Evolutionary conservation across 495 filamentous ascomycete genomes (phyloP), one percentile per base, ranked within the genome.

Genomic region (Penicillium ucsense): DNA sequence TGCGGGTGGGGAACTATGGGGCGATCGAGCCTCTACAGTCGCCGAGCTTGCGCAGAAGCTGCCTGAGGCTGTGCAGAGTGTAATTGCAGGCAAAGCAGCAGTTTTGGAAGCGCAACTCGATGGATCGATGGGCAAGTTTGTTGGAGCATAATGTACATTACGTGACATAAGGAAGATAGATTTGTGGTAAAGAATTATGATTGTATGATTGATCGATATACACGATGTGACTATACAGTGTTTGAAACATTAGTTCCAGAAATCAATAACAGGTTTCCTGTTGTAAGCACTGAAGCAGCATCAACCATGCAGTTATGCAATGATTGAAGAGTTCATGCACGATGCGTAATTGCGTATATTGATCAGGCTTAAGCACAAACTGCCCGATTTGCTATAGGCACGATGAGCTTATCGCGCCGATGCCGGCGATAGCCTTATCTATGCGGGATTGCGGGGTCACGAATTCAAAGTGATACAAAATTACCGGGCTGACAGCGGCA

Each of bases 1-100:
- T 0, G 81, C 85, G 0, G 89, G 89, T 4, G 88, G 88, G 1
- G 74, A 86, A 35, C 43, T 90, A 33, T 88, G 83, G 69, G 80
- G 84, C 11, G 86, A 78, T 29, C 75, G 69, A 43, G 84, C 86
- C 1, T 70, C 76, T 29, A 83, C 77, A 45, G 81, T 78, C 35
- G 71, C 67, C 0, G 79, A 87, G 11, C 63, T 92, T 27, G 76
- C 79, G 5, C 65, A 68, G 49, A 46, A 80, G 33, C 60, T 92
- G 40, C 76, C 75, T 33, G 68, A 80, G 54, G 87, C 86, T 29
- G 74, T 91, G 36, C 71, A 82, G 53, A 76, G 72, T 10, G 87
- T 92, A 8, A 63, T 80, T 57, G 68, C 65, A 30, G 87, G 87
- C 0, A 79, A 74, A 48, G 74, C 75, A 11, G 86, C 87, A 0